These are phyloP conservation scores for Sesbania bispinosa DNA, from an alignment of 306 rosid species.

Conservation along the genomic window DNA sequence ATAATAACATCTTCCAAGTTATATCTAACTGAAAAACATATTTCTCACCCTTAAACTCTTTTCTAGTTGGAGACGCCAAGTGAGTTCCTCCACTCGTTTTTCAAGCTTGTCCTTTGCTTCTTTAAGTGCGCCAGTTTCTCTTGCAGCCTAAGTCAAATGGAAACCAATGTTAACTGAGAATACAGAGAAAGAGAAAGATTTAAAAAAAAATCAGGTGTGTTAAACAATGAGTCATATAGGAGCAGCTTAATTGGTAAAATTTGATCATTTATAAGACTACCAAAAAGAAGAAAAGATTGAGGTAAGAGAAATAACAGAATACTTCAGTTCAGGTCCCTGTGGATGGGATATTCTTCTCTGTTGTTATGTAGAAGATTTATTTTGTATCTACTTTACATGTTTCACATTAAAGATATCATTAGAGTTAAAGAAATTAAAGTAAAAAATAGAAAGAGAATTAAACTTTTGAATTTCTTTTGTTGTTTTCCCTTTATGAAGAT, in stretches of 20 bases:
- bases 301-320: neutral
- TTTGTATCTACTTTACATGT: neutral
- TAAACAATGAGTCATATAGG: too few species aligned
- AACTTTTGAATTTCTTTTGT: neutral
- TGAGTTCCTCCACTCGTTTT: conserved; percentile 82
- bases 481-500: conserved; percentile 1
- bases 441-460: neutral
- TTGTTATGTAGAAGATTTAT: neutral
- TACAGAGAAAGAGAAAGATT: neutral
- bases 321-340: neutral
- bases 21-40: conserved; percentile 19
- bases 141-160: conserved; percentile 61
- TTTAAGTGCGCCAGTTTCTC: conserved; percentile 88
- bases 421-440: neutral
- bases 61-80: conserved; percentile 88
- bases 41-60: conserved; percentile 74
- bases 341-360: neutral
- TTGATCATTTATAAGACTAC: neutral
- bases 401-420: neutral
- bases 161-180: conserved; percentile 24
- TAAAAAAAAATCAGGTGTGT: too few species aligned
- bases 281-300: neutral
- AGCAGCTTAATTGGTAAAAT: too few species aligned
- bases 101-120: conserved; percentile 85
- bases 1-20: conserved; percentile 7